A percentile compares a stretch with the other conserved stretches of the same genome.
Conservation (phyloP, 441 rosid genomes). For the Bocquillonia castaneifolia region DNA sequence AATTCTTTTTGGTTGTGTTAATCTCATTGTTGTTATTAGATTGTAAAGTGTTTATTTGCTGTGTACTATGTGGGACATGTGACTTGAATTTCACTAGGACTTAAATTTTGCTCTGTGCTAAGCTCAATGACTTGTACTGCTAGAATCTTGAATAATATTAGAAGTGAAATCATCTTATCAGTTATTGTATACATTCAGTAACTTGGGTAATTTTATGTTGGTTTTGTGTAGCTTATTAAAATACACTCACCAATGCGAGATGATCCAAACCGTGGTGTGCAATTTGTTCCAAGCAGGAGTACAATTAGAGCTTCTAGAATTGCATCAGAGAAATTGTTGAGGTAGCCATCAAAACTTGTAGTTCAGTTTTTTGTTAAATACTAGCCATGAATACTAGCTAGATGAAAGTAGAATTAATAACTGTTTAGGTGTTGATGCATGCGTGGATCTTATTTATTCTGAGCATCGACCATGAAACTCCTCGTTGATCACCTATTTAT, state of each 20-base stretch:
- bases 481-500: too few relatives aligned
- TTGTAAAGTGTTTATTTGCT: not conserved
- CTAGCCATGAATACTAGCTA: too few relatives aligned
- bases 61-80: not conserved
- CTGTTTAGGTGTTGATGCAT: too few relatives aligned
- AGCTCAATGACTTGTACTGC: not conserved
- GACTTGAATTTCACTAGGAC: not conserved
- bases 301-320: constrained; percentile 67
- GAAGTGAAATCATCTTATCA: not conserved
- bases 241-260: constrained; percentile 93
- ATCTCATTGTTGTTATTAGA: not conserved
- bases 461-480: too few relatives aligned
- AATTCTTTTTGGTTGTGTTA: constrained; percentile 3
- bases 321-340: constrained; percentile 78
- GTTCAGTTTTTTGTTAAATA: not conserved
- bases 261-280: constrained; percentile 60
- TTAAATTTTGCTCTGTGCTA: not conserved
- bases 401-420: too few relatives aligned
- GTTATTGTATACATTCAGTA: constrained; percentile 6
- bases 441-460: too few relatives aligned
- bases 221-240: constrained; percentile 62
- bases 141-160: not conserved
- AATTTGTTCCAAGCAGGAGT: constrained; percentile 60
- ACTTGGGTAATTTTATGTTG: constrained; percentile 18
- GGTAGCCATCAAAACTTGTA: constrained; percentile 32